phyloP scores from a whole-genome alignment of 2,329 filamentous ascomycete genomes.

The Colletotrichum tropicicola region DNA sequence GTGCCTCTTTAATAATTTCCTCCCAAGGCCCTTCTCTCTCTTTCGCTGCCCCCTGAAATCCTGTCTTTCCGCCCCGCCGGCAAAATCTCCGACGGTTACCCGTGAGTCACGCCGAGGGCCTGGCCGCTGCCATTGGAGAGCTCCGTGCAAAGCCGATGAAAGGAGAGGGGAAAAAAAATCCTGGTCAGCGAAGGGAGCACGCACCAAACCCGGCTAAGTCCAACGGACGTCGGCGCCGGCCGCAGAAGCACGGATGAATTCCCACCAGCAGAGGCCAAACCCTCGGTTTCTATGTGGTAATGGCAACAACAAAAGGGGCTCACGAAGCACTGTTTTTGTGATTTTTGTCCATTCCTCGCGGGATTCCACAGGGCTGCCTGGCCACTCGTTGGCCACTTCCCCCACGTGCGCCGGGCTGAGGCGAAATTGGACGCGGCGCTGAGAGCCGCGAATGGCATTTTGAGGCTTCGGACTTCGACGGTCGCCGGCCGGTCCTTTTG shows the following conservation, averaged over 20 bases:
- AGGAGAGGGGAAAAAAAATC: background rate
- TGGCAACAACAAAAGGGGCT: background rate
- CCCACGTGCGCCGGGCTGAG: background rate
- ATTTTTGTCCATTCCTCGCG: no score
- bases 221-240: conserved; percentile 22
- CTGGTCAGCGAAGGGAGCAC: background rate
- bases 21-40: background rate
- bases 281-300: conserved; percentile 1
- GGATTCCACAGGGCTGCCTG: background rate
- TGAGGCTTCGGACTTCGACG: conserved; percentile 5
- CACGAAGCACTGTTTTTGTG: no score
- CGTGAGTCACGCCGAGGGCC: conserved; percentile 6
- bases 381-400: background rate
- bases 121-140: background rate
- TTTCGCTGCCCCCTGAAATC: background rate
- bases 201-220: conserved; percentile 1
- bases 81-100: conserved; percentile 5
- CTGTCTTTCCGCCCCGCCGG: background rate
- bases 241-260: background rate
- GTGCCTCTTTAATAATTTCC: background rate
- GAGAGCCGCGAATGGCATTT: background rate
- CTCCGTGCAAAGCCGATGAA: background rate
- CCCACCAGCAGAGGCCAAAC: background rate
- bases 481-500: background rate
- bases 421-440: background rate